Evolutionary conservation across 345 rosid species (phyloP), one percentile per base, ranked within the genome.

Genomic region (Dimocarpus longan): DNA sequence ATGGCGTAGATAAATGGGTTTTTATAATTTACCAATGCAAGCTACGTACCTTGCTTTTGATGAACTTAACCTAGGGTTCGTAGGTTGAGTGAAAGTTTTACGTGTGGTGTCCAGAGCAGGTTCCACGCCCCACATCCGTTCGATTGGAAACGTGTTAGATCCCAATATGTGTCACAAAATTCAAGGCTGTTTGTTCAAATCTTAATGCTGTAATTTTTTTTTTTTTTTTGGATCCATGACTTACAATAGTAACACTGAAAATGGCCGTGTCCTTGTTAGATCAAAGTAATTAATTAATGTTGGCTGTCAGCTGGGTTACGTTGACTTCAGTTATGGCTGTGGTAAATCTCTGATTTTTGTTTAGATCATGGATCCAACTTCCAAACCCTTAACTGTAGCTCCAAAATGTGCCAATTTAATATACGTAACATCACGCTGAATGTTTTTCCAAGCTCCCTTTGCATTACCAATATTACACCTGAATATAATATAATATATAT

Each of bases 171-270:
- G 32, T 46, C 62, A 26, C 40, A 50, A 82, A 84, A 84, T 83
- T 86, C 89, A 86, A 79, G 68, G 59, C 1, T 13, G 71, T 39
- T 78, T 46, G 79, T 85, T 68, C 85, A 79, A 79, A 87, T 87
- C 82, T 85, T 86, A 57, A 83, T 73, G 73, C 68, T 56, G 46
- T 32, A 10, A 39, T 64, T 63, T 76, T 66, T 50, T 21, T 19
- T 64, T 63, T 76, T 66, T 50, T 21, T 19, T 60, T 28, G 22
- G 52, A 63, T 57, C 66, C 21, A 4, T 7, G 24, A 74, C 50
- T 63, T n/a, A 15, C 13, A 16, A 54, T 6, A 54, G 37, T n/a
- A 44, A n/a, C 60, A 19, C 13, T 16, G 19, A 54, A 74, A 62
- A 22, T 28, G 40, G 43, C 6, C 52, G 18, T 74, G 60, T 74